phyloP scores from a whole-genome alignment of 2,329 filamentous ascomycete genomes.

The Cercospora nicotianae region DNA sequence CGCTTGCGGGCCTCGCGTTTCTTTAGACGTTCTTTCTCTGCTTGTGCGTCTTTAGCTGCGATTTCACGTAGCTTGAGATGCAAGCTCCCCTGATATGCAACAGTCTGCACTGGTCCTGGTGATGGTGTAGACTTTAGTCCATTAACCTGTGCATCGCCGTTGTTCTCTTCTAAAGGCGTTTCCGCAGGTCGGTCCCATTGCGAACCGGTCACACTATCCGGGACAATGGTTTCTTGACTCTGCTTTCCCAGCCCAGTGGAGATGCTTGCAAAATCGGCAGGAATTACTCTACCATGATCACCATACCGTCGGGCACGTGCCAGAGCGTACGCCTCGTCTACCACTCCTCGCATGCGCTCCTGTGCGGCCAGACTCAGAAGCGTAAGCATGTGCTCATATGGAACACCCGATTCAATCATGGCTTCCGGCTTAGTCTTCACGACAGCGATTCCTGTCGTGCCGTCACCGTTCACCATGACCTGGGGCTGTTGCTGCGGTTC shows the following conservation, averaged over 20 bases:
- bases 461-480: constrained; percentile 33
- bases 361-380: constrained; percentile 80
- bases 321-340: constrained; percentile 74
- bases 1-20: constrained; percentile 47
- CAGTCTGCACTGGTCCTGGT: constrained; percentile 44
- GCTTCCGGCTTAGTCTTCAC: constrained; percentile 30
- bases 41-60: constrained; percentile 65
- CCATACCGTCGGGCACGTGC: constrained; percentile 71
- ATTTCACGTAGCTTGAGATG: constrained; percentile 59
- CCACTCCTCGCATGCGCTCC: constrained; percentile 70
- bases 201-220: constrained; percentile 38
- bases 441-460: constrained; percentile 34
- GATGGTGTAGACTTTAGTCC: constrained; percentile 34
- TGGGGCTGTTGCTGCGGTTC: constrained; percentile 25
- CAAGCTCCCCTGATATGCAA: constrained; percentile 47
- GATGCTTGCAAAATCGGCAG: constrained; percentile 72
- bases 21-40: constrained; percentile 64
- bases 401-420: constrained; percentile 68
- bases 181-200: constrained; percentile 35
- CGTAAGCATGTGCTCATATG: constrained; percentile 77
- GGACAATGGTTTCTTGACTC: constrained; percentile 40
- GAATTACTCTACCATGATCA: constrained; percentile 76
- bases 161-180: constrained; percentile 10
- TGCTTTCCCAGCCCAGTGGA: constrained; percentile 56
- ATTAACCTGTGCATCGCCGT: constrained; percentile 28